Evolutionary conservation across 1,139 yeast genomes (phyloP), one percentile per base, ranked within the genome.

Genomic region (Lodderomyces elongisporus): DNA sequence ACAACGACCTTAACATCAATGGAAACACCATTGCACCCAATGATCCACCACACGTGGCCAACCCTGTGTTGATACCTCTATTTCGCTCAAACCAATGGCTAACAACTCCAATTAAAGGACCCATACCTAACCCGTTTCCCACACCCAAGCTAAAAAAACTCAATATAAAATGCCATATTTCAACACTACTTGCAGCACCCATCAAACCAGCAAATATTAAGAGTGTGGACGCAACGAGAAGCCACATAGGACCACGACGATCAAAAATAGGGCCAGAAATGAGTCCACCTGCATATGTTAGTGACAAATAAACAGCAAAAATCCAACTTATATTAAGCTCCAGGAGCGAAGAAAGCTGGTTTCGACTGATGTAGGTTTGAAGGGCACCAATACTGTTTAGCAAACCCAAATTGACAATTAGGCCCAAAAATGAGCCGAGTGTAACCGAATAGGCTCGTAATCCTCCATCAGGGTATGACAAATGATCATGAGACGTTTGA

Each of bases 381-480:
- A 62, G 57, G 3, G 63, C 36, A 17, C 85, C 85, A 9, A 73
- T 64, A 2, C 81, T 59, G 44, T 78, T 79, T 40, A 73, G 59
- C 12, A 79, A 49, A 2, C 88, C 88, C 47, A 81, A 76, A 4
- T 70, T 67, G 6, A 76, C 72, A 3, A 73, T 58, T 25, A 75
- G 58, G 1, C 84, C 79, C 31, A 74, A 54, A 51, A 77, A 77
- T 1, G 81, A 70, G 1, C 88, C 88, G 5, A 79, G 53, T 1
- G 81, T 77, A 0, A 77, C 84, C 3, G 60, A 42, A 67, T 81
- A 76, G 1, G 84, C 84, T 33, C 52, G 46, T 21, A 52, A 32
- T 0, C 85, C 85, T 2, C 85, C 85, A 41, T 80, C 85, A 0
- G 91, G 91, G 18, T 27, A 27, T n/a, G n/a, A n/a, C n/a, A n/a